phyloP scores from a whole-genome alignment of 2,329 filamentous ascomycete species.

The Cercospora citrullina region DNA sequence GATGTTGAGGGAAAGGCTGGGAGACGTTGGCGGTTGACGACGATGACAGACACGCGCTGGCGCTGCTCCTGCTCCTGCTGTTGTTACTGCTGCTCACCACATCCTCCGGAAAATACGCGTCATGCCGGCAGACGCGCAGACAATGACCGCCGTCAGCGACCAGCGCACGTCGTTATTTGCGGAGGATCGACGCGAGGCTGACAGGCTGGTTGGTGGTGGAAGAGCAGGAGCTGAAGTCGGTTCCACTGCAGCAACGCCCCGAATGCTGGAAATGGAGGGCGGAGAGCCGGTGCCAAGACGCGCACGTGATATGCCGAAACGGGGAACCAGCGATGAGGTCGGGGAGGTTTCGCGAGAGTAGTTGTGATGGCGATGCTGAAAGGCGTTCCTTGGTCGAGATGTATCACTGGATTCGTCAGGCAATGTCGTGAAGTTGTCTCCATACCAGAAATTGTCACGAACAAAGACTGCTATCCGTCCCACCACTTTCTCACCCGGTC shows the following conservation, averaged over 20 bases:
- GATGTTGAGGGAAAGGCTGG: background rate
- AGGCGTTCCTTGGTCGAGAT: no score
- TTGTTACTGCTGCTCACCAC: background rate
- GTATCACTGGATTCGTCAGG: no score
- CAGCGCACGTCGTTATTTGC: background rate
- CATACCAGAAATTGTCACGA: background rate
- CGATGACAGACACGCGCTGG: conserved; percentile 4
- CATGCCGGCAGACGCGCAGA: conserved; percentile 22
- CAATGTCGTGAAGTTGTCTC: background rate
- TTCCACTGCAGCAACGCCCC: background rate
- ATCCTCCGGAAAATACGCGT: conserved; percentile 27
- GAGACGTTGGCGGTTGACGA: conserved; percentile 5
- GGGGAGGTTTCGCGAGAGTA: background rate
- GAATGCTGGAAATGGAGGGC: background rate
- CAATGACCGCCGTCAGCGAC: background rate
- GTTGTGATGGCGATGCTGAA: background rate
- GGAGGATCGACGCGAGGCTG: conserved; percentile 3
- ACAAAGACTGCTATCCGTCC: background rate
- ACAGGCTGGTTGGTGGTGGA: background rate
- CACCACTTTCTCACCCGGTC: background rate
- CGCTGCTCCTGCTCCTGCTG: background rate
- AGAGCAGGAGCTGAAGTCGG: background rate
- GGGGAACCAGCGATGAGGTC: background rate
- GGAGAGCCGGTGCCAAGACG: conserved; percentile 10
- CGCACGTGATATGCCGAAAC: background rate